These are phyloP conservation scores for Saccharomycopsis hybrid DNA, from an alignment of 1,139 yeast species.

Conservation along the genomic window DNA sequence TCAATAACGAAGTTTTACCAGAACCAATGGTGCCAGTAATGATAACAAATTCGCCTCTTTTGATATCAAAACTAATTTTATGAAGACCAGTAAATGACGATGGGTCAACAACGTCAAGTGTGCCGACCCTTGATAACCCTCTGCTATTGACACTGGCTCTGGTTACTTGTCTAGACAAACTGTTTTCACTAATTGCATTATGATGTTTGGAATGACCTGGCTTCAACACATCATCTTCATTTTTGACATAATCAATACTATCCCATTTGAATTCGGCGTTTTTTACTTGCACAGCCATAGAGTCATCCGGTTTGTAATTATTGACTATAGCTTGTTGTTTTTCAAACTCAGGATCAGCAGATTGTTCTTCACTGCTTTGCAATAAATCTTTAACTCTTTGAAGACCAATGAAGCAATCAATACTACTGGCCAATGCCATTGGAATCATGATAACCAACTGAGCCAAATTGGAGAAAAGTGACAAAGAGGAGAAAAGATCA, in stretches of 20 bases:
- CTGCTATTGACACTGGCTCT: no score
- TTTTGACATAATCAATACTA: no score
- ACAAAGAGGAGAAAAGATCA: conserved; percentile 58
- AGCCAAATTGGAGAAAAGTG: conserved; percentile 56
- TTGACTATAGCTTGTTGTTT: conserved; percentile 25
- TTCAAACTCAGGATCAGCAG: not conserved
- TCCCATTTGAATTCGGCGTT: conserved; percentile 64
- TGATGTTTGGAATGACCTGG: conserved; percentile 10
- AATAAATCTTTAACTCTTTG: conserved; percentile 44
- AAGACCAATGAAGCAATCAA: conserved; percentile 52
- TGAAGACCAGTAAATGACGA: conserved; percentile 26
- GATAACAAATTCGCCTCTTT: conserved; percentile 34
- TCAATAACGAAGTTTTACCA: conserved; percentile 38
- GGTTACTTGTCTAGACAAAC: conserved; percentile 5
- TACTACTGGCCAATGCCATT: conserved; percentile 37
- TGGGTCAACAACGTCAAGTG: not conserved
- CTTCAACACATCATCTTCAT: conserved; percentile 2
- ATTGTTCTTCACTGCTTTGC: conserved; percentile 26
- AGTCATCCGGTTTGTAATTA: conserved; percentile 25
- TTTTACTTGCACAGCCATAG: conserved; percentile 38
- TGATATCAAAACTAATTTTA: conserved; percentile 29
- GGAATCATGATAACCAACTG: conserved; percentile 56
- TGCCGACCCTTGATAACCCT: not conserved
- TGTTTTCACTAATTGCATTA: conserved; percentile 12
- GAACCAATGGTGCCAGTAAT: conserved; percentile 39